Evolutionary conservation across 306 rosid genomes (phyloP), one percentile per base, ranked within the genome.

Genomic region (Cicer arietinum): DNA sequence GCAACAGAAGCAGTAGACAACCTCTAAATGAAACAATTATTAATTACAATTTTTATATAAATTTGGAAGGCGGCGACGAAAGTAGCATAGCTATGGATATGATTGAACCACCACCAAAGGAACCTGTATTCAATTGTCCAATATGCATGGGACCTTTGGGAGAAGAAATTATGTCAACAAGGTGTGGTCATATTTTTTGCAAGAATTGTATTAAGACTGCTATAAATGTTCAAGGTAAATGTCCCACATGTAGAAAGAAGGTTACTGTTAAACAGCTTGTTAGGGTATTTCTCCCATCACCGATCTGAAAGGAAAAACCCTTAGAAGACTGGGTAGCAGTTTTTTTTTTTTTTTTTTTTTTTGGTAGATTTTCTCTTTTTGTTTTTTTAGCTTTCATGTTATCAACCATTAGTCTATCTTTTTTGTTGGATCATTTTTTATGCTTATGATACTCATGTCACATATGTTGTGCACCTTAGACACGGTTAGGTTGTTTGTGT

Each of bases 131-230:
- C 72, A 86, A 9, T 71, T 94, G 98, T 51, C 96, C 98, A 62
- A 90, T 94, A 80, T 94, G 97, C 50, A 87, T 90, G 91, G 77
- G 81, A 6, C 87, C 87, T 16, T 57, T 91, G 69, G 86, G 10
- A 2, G 97, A 94, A 69, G 95, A 90, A 73, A 86, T 84, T 25
- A 25, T 25, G 84, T 91, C 98, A 0, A 94, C 97, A 13, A 94
- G 81, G 84, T 94, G 98, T 76, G 98, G 98, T 69, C 98, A 94
- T 86, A 94, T 94, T 56, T 94, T 94, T 84, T 94, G 98, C 52
- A 94, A 88, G 88, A 2, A 7, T 7, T 91, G 98, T 80, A 89
- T 94, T 42, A 85, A 73, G 75, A 64, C 89, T 69, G 98, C 96
- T 39, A 79, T 94, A 61, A 20, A 14, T 53, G 74, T 81, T 4